Percentiles rank a stretch among this genome's conserved stretches.
Evolutionary conservation across 2,329 filamentous ascomycete species (phyloP).

Genomic region (Diaporthe amygdali): DNA sequence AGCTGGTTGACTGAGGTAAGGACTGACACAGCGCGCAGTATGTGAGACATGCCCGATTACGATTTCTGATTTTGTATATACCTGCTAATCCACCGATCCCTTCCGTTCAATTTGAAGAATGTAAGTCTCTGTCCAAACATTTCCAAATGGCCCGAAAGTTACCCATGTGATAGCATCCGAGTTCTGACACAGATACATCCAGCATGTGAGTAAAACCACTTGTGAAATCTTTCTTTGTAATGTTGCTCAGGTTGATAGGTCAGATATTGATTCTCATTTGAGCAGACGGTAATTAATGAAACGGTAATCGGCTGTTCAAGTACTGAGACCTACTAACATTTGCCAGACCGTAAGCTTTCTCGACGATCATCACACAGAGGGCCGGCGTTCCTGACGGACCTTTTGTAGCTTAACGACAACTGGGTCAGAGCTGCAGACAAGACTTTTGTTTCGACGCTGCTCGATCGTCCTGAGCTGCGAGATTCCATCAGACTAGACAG

Average conservation of each 20-base stretch:
- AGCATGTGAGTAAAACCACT: neutral
- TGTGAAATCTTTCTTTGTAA: too few relatives aligned
- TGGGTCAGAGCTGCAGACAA: neutral
- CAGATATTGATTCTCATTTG: neutral
- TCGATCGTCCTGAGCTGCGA: neutral
- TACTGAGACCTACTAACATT: neutral
- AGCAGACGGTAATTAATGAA: neutral
- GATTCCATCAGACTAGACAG: neutral
- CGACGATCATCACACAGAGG: neutral
- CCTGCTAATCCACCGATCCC: neutral
- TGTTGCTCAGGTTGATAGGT: neutral
- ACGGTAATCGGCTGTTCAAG: too few relatives aligned
- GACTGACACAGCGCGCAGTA: neutral
- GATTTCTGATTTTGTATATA: neutral
- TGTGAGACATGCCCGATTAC: neutral
- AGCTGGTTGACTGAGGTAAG: neutral
- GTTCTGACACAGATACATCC: neutral
- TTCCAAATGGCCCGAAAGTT: neutral
- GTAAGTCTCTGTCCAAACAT: neutral
- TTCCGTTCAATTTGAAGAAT: neutral
- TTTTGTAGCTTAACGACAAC: neutral
- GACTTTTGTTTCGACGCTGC: neutral
- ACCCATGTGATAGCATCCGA: neutral
- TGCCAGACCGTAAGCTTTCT: neutral
- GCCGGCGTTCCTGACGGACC: neutral